Evolutionary conservation across 2,329 filamentous ascomycete species (phyloP).

Genomic region (Penicillium sp.): DNA sequence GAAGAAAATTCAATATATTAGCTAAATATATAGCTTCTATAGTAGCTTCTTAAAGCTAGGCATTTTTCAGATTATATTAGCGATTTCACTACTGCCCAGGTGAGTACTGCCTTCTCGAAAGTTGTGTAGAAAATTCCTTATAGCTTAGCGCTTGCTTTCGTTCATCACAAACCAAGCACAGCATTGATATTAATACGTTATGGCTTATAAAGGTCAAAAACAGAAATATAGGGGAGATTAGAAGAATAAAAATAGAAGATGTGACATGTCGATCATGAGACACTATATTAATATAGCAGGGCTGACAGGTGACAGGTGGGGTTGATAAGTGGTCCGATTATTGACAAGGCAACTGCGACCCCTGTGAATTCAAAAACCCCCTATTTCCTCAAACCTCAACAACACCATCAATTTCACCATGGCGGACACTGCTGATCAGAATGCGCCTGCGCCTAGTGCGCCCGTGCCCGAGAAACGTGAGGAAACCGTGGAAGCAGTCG

Average conservation of each 20-base stretch:
- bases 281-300: neutral
- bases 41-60: too few species aligned
- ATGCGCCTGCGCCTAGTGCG: neutral
- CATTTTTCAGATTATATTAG: too few species aligned
- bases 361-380: constrained; percentile 13
- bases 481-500: constrained; percentile 11
- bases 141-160: neutral
- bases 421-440: constrained; percentile 22
- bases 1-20: too few species aligned
- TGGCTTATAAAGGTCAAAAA: neutral
- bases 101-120: too few species aligned
- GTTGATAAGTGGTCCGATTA: constrained; percentile 18
- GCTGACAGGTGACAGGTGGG: constrained; percentile 14
- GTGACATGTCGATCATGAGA: constrained; percentile 8
- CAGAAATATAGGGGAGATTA: neutral
- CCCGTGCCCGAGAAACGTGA: constrained; percentile 16
- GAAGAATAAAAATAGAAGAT: neutral
- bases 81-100: too few species aligned
- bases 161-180: neutral
- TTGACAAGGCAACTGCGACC: constrained; percentile 16
- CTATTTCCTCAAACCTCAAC: constrained; percentile 6
- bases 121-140: neutral
- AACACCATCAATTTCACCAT: constrained; percentile 7
- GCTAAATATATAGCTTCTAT: too few species aligned
- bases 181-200: neutral